Percentiles rank a stretch among this genome's conserved stretches.
Evolutionary conservation across 305 asterid genomes (phyloP).

Genomic region (Solanum hybrid): DNA sequence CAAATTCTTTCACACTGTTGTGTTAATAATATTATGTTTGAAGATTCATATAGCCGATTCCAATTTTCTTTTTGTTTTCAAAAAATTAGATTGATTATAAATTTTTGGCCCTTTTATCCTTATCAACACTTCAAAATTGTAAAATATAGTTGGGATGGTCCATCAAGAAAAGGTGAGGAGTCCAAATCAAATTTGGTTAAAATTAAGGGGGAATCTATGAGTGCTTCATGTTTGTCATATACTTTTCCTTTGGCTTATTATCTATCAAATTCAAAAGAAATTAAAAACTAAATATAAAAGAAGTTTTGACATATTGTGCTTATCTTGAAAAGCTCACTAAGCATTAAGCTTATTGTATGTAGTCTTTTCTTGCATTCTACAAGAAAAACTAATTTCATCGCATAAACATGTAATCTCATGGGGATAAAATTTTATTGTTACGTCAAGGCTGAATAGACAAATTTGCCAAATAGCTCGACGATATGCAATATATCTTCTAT

Average conservation of each 20-base stretch:
- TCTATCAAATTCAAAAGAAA: background rate
- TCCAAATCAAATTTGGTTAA: background rate
- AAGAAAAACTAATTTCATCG: background rate
- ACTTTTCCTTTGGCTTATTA: background rate
- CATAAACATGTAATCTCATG: background rate
- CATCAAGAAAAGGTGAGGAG: background rate
- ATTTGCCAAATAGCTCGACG: background rate
- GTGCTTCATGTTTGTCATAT: background rate
- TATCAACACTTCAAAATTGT: background rate
- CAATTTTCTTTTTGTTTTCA: background rate
- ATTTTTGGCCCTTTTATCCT: background rate
- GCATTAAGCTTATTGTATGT: background rate
- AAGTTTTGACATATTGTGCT: too few relatives aligned
- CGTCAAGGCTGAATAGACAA: background rate
- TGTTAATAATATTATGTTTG: background rate
- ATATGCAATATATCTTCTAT: background rate
- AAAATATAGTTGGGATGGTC: background rate
- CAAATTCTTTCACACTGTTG: background rate
- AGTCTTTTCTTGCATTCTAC: background rate
- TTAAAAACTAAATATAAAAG: too few relatives aligned
- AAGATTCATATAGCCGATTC: background rate
- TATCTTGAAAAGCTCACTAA: too few relatives aligned
- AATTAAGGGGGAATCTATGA: background rate
- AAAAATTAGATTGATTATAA: background rate
- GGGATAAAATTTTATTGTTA: background rate